Percentiles rank a stretch among this genome's conserved stretches.
These are phyloP conservation scores for Didymella lethalis DNA, from an alignment of 2,329 filamentous ascomycete genomes.

Conservation along the genomic window DNA sequence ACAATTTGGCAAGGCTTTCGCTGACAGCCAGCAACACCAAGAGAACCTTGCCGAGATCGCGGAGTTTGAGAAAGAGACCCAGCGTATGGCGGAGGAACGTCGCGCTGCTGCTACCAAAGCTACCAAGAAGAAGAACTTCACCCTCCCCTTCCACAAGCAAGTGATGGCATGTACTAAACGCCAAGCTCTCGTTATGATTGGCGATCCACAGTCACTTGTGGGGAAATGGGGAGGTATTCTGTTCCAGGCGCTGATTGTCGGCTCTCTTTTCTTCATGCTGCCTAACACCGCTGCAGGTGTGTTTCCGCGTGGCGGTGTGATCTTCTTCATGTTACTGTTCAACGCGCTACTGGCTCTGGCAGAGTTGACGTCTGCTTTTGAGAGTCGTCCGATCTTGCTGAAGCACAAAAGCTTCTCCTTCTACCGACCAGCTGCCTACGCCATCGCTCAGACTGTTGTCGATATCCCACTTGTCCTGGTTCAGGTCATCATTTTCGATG, in stretches of 20 bases:
- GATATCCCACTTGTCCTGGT: slow-evolving; percentile 66
- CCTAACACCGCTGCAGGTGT: slow-evolving; percentile 62
- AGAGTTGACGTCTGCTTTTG: slow-evolving; percentile 68
- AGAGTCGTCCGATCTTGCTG: slow-evolving; percentile 69
- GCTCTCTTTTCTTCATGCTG: slow-evolving; percentile 62
- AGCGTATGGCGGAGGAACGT: slow-evolving; percentile 43
- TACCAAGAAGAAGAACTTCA: slow-evolving; percentile 54
- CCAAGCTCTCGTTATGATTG: slow-evolving; percentile 61
- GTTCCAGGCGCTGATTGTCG: slow-evolving; percentile 52
- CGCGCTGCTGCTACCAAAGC: slow-evolving; percentile 44
- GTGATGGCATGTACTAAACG: slow-evolving; percentile 52
- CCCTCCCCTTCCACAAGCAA: slow-evolving; percentile 50
- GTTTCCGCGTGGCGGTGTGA: slow-evolving; percentile 67
- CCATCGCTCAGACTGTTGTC: slow-evolving; percentile 64
- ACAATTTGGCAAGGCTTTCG: slow-evolving; percentile 61
- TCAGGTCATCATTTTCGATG: slow-evolving; percentile 65
- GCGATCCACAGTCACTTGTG: slow-evolving; percentile 59
- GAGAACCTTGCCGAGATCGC: slow-evolving; percentile 52
- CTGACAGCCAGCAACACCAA: slow-evolving; percentile 48
- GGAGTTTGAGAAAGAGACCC: slow-evolving; percentile 50
- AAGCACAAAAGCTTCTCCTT: slow-evolving; percentile 77
- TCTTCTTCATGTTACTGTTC: slow-evolving; percentile 70
- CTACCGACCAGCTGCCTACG: slow-evolving; percentile 68
- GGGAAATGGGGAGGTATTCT: slow-evolving; percentile 56
- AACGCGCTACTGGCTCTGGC: slow-evolving; percentile 68